These are phyloP conservation scores for Rubroboletus pulcherrimus DNA, from an alignment of 768 basidiomycete species.

Conservation along the genomic window DNA sequence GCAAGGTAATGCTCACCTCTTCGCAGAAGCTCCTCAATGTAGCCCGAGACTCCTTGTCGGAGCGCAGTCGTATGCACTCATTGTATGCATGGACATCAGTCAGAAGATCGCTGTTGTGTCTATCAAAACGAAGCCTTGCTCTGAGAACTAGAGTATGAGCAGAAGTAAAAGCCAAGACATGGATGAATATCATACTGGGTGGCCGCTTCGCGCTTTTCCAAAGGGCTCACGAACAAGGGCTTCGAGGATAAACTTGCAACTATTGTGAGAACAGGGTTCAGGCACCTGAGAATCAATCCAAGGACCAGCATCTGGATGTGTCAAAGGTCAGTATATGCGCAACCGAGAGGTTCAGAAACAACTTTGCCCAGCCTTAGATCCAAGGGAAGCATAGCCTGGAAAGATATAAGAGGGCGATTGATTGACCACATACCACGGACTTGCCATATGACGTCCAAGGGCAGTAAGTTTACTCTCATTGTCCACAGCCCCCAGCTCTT, in stretches of 20 bases:
- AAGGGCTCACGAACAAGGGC: constrained; percentile 76
- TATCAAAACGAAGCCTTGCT: constrained; percentile 66
- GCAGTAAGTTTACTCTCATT: constrained; percentile 65
- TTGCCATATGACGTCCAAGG: constrained; percentile 75
- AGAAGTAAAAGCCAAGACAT: neutral
- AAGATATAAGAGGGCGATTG: neutral
- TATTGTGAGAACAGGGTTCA: constrained; percentile 78
- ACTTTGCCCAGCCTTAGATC: constrained; percentile 88
- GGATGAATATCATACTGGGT: constrained; percentile 45
- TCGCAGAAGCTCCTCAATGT: constrained; percentile 64
- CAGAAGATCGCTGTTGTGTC: constrained; percentile 76
- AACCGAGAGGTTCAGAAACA: neutral
- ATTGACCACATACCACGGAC: constrained; percentile 7
- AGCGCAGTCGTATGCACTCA: constrained; percentile 49
- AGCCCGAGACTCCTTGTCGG: constrained; percentile 45
- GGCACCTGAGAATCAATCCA: constrained; percentile 76
- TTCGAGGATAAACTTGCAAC: constrained; percentile 84
- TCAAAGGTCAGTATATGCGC: neutral
- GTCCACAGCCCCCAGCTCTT: constrained; percentile 76
- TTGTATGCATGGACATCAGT: constrained; percentile 79
- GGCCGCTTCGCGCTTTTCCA: constrained; percentile 82
- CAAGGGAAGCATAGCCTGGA: constrained; percentile 77
- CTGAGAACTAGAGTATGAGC: constrained; percentile 35
- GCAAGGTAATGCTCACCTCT: constrained; percentile 38
- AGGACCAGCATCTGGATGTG: constrained; percentile 78